Conservation (phyloP, 176 grass and related monocot species). For the Eleusine indica region DNA sequence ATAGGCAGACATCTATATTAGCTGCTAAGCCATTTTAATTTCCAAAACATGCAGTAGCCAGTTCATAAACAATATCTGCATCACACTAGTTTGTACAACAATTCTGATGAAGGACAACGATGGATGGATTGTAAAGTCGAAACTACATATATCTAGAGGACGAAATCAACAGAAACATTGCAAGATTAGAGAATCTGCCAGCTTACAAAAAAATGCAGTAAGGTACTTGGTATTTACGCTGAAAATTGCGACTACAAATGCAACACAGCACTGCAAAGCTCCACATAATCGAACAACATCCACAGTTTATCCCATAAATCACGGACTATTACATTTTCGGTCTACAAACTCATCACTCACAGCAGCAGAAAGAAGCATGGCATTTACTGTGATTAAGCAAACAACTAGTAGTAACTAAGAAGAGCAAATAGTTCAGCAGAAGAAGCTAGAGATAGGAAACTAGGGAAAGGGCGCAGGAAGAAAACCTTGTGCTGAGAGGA, state of each 20-base stretch:
- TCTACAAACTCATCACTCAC: not conserved
- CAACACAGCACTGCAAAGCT: not conserved
- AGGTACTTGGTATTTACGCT: not conserved
- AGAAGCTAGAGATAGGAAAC: too few species aligned
- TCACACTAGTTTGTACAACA: not conserved
- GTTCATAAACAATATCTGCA: not conserved
- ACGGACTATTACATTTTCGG: not conserved
- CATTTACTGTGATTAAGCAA: not conserved
- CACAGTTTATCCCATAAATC: not conserved
- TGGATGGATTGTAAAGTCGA: slow-evolving; percentile 13
- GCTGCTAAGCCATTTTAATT: slow-evolving; percentile 11
- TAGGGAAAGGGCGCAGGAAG: too few species aligned
- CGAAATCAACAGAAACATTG: not conserved
- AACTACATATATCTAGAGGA: not conserved
- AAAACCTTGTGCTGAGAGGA: too few species aligned
- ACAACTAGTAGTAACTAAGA: not conserved
- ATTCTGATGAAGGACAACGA: not conserved
- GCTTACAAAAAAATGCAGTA: not conserved
- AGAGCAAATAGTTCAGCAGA: not conserved
- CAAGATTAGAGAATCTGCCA: not conserved
- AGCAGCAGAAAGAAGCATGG: not conserved
- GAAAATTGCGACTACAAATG: not conserved
- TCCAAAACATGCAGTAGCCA: not conserved
- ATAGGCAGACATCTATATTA: slow-evolving; percentile 6
- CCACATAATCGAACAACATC: not conserved